These are phyloP conservation scores for Nematodospora valgi DNA, from an alignment of 805 yeast genomes.

Conservation along the genomic window DNA sequence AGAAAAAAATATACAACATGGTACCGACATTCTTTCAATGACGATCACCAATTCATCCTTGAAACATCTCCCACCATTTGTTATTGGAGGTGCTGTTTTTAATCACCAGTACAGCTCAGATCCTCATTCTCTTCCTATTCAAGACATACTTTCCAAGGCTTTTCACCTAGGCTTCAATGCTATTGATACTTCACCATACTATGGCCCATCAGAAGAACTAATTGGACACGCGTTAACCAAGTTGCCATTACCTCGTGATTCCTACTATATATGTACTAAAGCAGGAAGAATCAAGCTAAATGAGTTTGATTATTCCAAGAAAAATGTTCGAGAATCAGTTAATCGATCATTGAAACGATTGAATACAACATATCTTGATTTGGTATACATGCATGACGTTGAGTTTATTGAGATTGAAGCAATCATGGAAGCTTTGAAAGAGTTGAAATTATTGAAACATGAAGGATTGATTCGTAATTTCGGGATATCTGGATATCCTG, in stretches of 20 bases:
- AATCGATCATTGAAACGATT: constrained; percentile 64
- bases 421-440: constrained; percentile 59
- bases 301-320: constrained; percentile 72
- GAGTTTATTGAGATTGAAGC: constrained; percentile 66
- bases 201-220: constrained; percentile 80
- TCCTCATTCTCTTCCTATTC: constrained; percentile 58
- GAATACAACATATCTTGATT: constrained; percentile 65
- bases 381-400: constrained; percentile 84
- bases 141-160: constrained; percentile 55
- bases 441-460: constrained; percentile 54
- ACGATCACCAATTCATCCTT: too few species aligned
- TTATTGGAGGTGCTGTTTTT: constrained; percentile 88
- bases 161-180: constrained; percentile 70
- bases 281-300: constrained; percentile 72
- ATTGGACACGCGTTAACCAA: constrained; percentile 60
- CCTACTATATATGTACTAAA: constrained; percentile 74
- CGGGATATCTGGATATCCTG: constrained; percentile 88
- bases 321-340: constrained; percentile 59
- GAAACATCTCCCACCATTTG: constrained; percentile 50
- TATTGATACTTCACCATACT: constrained; percentile 89
- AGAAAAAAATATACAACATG: constrained; percentile 5
- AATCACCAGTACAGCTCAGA: constrained; percentile 74
- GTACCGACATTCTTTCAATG: too few species aligned
- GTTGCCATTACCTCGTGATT: constrained; percentile 48
- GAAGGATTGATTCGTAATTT: constrained; percentile 62